Conservation (phyloP, 1,284 basidiomycete genomes). For the Cryptococcus deneoformans region DNA sequence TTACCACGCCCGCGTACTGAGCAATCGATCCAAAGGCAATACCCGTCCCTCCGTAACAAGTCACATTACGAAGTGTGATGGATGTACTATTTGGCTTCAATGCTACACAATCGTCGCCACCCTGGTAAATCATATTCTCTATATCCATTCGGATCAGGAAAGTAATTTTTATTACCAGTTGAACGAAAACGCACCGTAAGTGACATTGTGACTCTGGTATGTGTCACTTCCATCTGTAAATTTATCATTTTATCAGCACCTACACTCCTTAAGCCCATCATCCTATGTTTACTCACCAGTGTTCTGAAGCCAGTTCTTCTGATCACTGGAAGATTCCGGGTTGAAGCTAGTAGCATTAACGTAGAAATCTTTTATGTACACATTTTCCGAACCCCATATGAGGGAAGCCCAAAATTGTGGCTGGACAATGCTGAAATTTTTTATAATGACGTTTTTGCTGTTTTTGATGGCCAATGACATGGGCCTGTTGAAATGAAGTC, state of each 20-base stretch:
- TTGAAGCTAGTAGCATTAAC: conserved; percentile 64
- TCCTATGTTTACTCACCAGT: conserved; percentile 25
- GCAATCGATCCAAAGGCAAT: conserved; percentile 64
- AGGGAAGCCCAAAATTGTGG: conserved; percentile 67
- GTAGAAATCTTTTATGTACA: conserved; percentile 52
- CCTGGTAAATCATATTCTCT: conserved; percentile 35
- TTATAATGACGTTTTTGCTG: conserved; percentile 54
- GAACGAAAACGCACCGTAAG: conserved; percentile 39
- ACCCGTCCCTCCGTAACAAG: conserved; percentile 62
- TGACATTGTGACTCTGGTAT: conserved; percentile 57
- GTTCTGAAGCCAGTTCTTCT: conserved; percentile 57
- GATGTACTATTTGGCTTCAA: conserved; percentile 64
- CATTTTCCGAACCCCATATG: conserved; percentile 56
- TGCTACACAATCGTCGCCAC: conserved; percentile 64
- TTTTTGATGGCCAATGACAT: conserved; percentile 60
- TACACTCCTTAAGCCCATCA: not conserved
- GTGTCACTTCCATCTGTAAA: conserved; percentile 52
- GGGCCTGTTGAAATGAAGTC: conserved; percentile 48
- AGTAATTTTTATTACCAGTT: not conserved
- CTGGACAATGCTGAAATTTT: conserved; percentile 58
- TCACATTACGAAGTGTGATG: conserved; percentile 55
- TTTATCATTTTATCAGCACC: not conserved
- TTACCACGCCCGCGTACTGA: conserved; percentile 59
- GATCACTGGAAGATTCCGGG: conserved; percentile 36
- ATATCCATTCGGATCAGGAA: not conserved